These are phyloP conservation scores for Blepharisma undulans DNA, from an alignment of 169 alveolate species.

Conservation along the genomic window DNA sequence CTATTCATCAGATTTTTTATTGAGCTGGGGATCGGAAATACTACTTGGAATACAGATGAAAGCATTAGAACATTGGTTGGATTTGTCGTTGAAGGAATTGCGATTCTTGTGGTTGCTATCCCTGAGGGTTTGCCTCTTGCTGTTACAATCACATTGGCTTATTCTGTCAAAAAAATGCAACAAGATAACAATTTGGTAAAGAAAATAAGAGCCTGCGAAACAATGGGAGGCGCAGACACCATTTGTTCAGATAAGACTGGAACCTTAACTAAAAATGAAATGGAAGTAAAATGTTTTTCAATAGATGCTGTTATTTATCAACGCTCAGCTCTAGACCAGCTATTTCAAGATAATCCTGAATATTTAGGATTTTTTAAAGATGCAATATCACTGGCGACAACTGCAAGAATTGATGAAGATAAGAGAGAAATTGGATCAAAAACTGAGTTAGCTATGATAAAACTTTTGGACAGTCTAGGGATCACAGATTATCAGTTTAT, in stretches of 20 bases:
- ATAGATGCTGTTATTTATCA: constrained; percentile 20
- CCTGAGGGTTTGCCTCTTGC: constrained; percentile 96
- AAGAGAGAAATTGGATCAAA: constrained; percentile 63
- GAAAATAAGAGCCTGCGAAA: constrained; percentile 88
- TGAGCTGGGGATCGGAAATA: constrained; percentile 15
- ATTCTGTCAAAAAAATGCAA: constrained; percentile 89
- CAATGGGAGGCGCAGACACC: constrained; percentile 93
- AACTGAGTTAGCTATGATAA: constrained; percentile 85
- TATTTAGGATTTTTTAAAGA: constrained; percentile 36
- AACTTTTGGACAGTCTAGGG: constrained; percentile 63
- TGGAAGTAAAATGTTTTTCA: constrained; percentile 81
- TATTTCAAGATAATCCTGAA: neutral
- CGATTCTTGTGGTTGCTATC: constrained; percentile 90
- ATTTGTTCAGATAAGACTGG: constrained; percentile 94
- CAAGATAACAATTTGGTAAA: constrained; percentile 85
- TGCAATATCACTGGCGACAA: neutral
- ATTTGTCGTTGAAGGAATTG: constrained; percentile 75
- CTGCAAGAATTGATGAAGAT: neutral
- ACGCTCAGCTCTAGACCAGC: neutral
- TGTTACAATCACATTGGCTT: constrained; percentile 89
- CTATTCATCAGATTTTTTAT: constrained; percentile 40
- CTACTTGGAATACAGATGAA: constrained; percentile 39
- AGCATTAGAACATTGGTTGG: constrained; percentile 46
- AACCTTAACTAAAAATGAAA: constrained; percentile 89
- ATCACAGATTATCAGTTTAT: neutral